These are phyloP conservation scores for Nicotiana obtusifolia DNA, from an alignment of 257 asterid genomes.

Conservation along the genomic window DNA sequence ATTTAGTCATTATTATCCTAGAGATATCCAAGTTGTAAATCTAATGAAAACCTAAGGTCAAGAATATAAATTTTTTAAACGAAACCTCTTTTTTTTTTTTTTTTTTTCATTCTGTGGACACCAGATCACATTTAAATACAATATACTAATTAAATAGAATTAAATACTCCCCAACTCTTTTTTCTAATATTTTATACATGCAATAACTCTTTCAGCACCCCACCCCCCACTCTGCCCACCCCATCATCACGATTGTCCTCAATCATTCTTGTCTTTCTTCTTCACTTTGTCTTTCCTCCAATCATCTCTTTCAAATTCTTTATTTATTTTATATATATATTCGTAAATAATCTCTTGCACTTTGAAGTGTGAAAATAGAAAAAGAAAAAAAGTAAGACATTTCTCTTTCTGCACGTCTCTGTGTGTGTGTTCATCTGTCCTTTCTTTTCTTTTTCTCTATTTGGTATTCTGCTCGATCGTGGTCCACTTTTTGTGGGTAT, in stretches of 20 bases:
- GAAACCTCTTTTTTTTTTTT: background rate
- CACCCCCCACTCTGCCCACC: background rate
- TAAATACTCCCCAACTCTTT: background rate
- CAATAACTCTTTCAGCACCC: background rate
- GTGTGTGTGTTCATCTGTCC: background rate
- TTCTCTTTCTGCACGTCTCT: slow-evolving; percentile 20
- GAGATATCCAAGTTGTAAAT: background rate
- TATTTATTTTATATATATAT: background rate
- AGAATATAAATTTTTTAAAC: background rate
- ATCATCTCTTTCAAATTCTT: background rate
- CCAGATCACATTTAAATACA: slow-evolving; percentile 13
- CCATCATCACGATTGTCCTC: background rate
- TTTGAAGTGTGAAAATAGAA: background rate
- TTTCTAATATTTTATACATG: background rate
- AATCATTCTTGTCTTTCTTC: slow-evolving; percentile 9
- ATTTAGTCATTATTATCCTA: background rate
- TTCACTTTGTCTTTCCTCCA: slow-evolving; percentile 10
- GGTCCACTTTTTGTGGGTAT: slow-evolving; percentile 5
- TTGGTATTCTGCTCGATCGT: background rate
- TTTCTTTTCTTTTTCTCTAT: background rate
- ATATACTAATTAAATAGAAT: background rate
- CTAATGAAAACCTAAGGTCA: background rate
- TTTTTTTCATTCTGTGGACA: background rate
- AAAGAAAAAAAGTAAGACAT: background rate
- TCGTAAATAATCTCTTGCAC: background rate